These are phyloP conservation scores for Leishmania aethiopica DNA, from an alignment of 208 protist species.

Conservation along the genomic window DNA sequence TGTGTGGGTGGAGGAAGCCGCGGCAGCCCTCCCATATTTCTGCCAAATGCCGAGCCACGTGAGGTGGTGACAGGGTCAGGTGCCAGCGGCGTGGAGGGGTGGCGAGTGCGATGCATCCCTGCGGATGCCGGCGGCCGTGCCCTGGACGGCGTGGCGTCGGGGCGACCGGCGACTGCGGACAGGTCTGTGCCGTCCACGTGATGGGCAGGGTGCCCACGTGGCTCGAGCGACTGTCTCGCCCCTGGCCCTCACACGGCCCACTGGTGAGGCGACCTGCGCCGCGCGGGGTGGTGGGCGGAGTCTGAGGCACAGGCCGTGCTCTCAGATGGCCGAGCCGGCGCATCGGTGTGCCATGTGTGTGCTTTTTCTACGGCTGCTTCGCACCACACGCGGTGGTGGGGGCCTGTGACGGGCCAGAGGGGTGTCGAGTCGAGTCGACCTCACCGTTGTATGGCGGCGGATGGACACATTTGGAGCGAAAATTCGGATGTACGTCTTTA, in stretches of 20 bases:
- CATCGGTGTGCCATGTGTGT: background rate
- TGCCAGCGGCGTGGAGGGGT: background rate
- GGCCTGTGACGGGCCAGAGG: background rate
- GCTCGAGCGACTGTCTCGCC: background rate
- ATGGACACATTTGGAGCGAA: background rate
- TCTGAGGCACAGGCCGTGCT: background rate
- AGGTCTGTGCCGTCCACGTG: background rate
- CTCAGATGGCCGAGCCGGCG: background rate
- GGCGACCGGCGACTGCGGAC: background rate
- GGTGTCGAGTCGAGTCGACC: background rate
- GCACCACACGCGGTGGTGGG: background rate
- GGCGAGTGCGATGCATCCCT: background rate
- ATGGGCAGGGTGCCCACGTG: background rate
- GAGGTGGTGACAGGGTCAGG: background rate
- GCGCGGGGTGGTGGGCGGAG: background rate
- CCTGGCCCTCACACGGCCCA: background rate
- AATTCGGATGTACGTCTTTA: background rate
- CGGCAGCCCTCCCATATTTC: background rate
- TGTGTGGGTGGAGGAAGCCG: background rate
- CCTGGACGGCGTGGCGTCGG: background rate
- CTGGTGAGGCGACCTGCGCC: background rate
- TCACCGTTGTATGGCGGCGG: background rate
- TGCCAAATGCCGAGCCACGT: background rate
- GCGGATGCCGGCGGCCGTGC: background rate
- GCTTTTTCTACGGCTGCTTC: background rate